Evolutionary conservation across 371 early-diverging fungal genomes (phyloP).

Genomic region (Phascolomyces articulosus): DNA sequence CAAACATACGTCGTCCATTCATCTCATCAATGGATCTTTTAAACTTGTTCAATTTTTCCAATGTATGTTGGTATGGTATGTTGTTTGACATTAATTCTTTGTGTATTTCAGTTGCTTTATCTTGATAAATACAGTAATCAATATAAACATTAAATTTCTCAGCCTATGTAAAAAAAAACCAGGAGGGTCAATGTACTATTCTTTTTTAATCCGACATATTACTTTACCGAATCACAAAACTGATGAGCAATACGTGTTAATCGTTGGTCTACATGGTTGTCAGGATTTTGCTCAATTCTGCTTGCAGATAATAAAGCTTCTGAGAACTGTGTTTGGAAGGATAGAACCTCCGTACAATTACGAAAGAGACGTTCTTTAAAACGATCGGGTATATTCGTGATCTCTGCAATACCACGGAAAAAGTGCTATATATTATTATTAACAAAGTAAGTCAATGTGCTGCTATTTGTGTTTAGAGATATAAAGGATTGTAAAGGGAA

Average conservation of each 20-base stretch:
- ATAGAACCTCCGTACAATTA: constrained; percentile 28
- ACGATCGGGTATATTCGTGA: constrained; percentile 20
- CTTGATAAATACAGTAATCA: constrained; percentile 47
- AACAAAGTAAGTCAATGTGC: not conserved
- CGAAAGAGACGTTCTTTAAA: constrained; percentile 28
- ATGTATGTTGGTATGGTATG: constrained; percentile 21
- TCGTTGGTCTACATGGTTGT: not conserved
- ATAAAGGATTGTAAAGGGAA: not conserved
- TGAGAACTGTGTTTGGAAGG: constrained; percentile 27
- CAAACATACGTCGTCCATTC: constrained; percentile 30
- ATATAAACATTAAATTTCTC: constrained; percentile 40
- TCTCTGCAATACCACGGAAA: constrained; percentile 29
- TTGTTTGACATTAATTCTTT: constrained; percentile 31
- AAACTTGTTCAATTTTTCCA: constrained; percentile 17
- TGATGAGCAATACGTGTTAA: constrained; percentile 33
- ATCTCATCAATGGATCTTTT: not conserved
- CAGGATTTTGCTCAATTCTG: not conserved
- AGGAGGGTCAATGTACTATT: not conserved
- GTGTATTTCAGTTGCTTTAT: constrained; percentile 34
- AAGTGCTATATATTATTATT: constrained; percentile 24
- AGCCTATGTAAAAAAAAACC: constrained; percentile 21
- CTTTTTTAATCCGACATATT: too few species aligned
- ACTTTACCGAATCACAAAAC: constrained; percentile 46
- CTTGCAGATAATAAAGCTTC: constrained; percentile 9
- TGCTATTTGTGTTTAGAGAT: too few species aligned